Percentiles rank a stretch among this genome's conserved stretches.
These are phyloP conservation scores for Amaranthus hypochondriacus DNA, from an alignment of 148 eudicot genomes.

Conservation along the genomic window DNA sequence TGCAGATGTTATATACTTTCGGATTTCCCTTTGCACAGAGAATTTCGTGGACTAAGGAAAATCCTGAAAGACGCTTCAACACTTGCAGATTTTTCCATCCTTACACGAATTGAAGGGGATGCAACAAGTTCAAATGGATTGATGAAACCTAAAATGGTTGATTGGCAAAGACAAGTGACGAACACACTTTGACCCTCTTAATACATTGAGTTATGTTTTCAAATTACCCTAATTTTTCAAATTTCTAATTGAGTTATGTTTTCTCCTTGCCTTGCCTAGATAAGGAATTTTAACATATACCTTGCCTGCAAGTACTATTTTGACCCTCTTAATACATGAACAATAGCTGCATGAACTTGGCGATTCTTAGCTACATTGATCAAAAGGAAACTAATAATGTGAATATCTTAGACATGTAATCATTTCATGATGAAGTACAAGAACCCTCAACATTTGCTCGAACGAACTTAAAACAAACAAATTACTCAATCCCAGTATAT, in stretches of 20 bases:
- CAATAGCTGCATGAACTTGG: slow-evolving; percentile 43
- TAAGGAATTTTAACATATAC: slow-evolving; percentile 71
- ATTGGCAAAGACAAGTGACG: too few relatives aligned
- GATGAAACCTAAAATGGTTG: too few relatives aligned
- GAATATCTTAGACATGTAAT: slow-evolving; percentile 23
- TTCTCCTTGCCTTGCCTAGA: slow-evolving; percentile 14
- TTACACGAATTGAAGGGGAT: too few relatives aligned
- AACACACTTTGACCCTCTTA: too few relatives aligned
- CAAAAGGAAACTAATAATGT: slow-evolving; percentile 34
- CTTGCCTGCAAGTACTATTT: slow-evolving; percentile 59
- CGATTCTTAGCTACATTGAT: slow-evolving; percentile 38
- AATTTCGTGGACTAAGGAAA: too few relatives aligned
- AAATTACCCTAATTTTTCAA: too few relatives aligned
- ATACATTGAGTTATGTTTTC: too few relatives aligned
- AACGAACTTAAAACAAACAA: not conserved
- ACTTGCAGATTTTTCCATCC: too few relatives aligned
- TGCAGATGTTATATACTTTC: not conserved
- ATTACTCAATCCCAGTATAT: not conserved
- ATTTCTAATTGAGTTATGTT: too few relatives aligned
- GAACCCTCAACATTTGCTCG: slow-evolving; percentile 37
- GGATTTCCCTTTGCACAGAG: too few relatives aligned
- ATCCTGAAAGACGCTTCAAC: too few relatives aligned
- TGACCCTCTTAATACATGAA: slow-evolving; percentile 41
- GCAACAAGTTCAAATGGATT: too few relatives aligned
- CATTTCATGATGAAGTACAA: slow-evolving; percentile 23